Base-by-base conservation (phyloP, 768 basidiomycete genomes). In the Lepiota subincarnata region DNA sequence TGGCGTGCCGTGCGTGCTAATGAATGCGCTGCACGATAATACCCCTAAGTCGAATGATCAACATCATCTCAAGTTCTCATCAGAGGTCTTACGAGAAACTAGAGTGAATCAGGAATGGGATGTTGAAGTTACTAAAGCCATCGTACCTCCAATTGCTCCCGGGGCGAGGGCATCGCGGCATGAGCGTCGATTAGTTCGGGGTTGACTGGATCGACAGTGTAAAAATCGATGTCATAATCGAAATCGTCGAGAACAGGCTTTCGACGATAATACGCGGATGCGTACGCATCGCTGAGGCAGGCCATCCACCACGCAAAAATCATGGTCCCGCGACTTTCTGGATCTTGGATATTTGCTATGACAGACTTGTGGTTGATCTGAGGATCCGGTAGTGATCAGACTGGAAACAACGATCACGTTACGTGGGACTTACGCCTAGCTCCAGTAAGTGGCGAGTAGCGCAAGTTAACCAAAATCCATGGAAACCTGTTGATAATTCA, bases 281-380 rank as follows among this genome's bases (percentile, higher is more conserved):
- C 82, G 69, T 87, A 92, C 6, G 91, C 89, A 62, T 97, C 94
- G 31, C 81, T 77, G 42, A 93, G 73, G 67, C 87, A 89, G 6
- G 92, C 86, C 82, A 93, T 88, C 92, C 93, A 95, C 87, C 92
- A 94, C 1, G 92, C 87, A 63, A 92, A 93, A 48, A 89, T 87
- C 85, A 92, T 89, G 5, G 87, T 90, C 20, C 88, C 86, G 48
- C 86, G 82, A 46, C 76, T 82, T 62, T 91, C 89, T 37, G 81
- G 76, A 64, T 90, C 87, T 57, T 81, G 77, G 58, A 90, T 88
- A 55, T 76, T 81, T 8, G 80, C 76, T 73, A 88, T 83, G 35
- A 85, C 85, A 3, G 87, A 82, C 66, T 89, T 90, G 62, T 90
- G 87, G 68, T 91, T 92, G 66, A 92, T 89, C 89, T 91, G 61